phyloP scores from a whole-genome alignment of 164 flowering plant species.

The Liriodendron chinense region DNA sequence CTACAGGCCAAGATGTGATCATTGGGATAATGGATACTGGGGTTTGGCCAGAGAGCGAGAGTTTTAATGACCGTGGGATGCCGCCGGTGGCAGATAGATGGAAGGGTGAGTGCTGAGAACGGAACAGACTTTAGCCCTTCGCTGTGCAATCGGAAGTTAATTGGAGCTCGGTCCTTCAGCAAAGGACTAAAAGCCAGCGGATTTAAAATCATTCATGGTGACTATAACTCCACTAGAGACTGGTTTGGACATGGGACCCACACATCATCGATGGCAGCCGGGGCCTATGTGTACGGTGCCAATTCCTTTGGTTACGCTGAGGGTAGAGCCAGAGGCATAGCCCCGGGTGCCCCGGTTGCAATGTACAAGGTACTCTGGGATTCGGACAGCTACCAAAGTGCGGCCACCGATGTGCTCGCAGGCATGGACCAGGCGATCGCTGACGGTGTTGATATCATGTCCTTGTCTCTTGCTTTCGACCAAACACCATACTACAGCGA shows the following conservation, averaged over 20 bases:
- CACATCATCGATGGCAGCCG: conserved; percentile 49
- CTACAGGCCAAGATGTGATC: conserved; percentile 26
- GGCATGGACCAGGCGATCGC: too few relatives aligned
- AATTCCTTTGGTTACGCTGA: conserved; percentile 42
- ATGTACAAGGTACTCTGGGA: too few relatives aligned
- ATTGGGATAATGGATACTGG: conserved; percentile 29
- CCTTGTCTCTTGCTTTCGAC: too few relatives aligned
- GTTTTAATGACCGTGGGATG: conserved; percentile 21
- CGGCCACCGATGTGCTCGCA: too few relatives aligned
- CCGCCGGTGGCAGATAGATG: conserved; percentile 21
- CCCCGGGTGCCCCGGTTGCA: too few relatives aligned
- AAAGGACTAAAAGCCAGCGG: conserved; percentile 28
- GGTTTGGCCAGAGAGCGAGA: conserved; percentile 23
- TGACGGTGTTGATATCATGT: too few relatives aligned
- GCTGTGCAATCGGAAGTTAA: conserved; percentile 38
- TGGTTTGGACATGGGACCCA: conserved; percentile 47
- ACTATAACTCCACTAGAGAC: conserved; percentile 38
- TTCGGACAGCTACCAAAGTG: too few relatives aligned
- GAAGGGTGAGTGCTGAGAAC: conserved; percentile 29
- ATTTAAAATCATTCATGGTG: conserved; percentile 1
- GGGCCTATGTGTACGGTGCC: conserved; percentile 30
- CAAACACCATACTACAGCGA: too few relatives aligned
- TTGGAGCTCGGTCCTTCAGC: conserved; percentile 40
- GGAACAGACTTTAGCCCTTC: conserved; percentile 17
- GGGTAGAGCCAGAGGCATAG: too few relatives aligned